These are phyloP conservation scores for Ramicandelaber brevisporus DNA, from an alignment of 192 early-diverging fungal genomes.

Conservation along the genomic window DNA sequence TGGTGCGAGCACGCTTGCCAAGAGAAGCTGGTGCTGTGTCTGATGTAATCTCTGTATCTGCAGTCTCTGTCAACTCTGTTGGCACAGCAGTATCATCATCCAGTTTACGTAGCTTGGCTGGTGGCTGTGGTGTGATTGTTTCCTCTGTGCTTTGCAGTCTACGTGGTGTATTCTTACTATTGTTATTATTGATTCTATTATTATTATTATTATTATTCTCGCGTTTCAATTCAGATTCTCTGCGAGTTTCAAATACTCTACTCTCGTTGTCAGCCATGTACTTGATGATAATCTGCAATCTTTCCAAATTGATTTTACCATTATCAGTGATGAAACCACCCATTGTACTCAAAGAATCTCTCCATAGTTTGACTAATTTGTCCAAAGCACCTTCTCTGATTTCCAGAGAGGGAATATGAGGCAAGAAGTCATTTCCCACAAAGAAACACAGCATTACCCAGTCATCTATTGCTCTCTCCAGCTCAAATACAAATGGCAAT, in stretches of 20 bases:
- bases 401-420: constrained; percentile 77
- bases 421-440: constrained; percentile 96
- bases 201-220: too few species aligned
- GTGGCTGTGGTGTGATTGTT: too few species aligned
- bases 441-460: constrained; percentile 95
- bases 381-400: constrained; percentile 90
- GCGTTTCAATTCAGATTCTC: constrained; percentile 18
- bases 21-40: too few species aligned
- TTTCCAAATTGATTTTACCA: constrained; percentile 49
- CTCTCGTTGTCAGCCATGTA: constrained; percentile 63
- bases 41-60: too few species aligned
- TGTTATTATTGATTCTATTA: too few species aligned
- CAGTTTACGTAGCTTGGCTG: too few species aligned
- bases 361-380: constrained; percentile 71
- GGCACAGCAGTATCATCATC: too few species aligned
- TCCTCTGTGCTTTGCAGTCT: too few species aligned
- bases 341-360: constrained; percentile 37
- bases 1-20: too few species aligned
- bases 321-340: constrained; percentile 74
- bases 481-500: constrained; percentile 57
- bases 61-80: too few species aligned
- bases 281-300: constrained; percentile 57
- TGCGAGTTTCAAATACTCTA: constrained; percentile 41
- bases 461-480: constrained; percentile 88
- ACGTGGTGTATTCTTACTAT: too few species aligned